Evolutionary conservation across 164 flowering plant genomes (phyloP).

Genomic region (Annona squamosa): DNA sequence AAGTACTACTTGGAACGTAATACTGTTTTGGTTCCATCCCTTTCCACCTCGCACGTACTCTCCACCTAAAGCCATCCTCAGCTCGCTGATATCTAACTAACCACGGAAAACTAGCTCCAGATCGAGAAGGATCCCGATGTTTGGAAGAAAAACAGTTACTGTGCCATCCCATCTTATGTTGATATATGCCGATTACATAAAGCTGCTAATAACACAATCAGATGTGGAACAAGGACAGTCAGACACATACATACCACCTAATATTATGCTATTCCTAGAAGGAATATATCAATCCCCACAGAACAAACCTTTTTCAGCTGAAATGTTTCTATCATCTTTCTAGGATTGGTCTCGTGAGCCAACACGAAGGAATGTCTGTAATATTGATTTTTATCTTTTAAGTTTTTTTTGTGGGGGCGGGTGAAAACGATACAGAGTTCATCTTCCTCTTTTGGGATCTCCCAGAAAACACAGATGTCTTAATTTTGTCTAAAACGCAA

Average conservation of each 20-base stretch:
- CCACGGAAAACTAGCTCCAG: background rate
- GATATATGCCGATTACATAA: background rate
- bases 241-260: constrained; percentile 46
- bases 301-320: constrained; percentile 29
- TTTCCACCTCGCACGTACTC: background rate
- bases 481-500: background rate
- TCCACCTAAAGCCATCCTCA: constrained; percentile 1
- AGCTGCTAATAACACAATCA: background rate
- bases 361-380: constrained; percentile 1
- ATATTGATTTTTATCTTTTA: background rate
- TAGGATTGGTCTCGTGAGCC: constrained; percentile 13
- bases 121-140: background rate
- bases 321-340: constrained; percentile 49
- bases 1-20: background rate
- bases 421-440: constrained; percentile 1
- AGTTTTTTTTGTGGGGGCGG: no score
- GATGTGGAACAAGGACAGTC: constrained; percentile 8
- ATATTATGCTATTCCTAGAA: constrained; percentile 20
- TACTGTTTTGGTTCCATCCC: background rate
- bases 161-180: background rate
- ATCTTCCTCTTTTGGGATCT: constrained; percentile 10
- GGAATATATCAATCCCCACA: constrained; percentile 2
- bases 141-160: background rate
- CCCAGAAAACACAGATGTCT: constrained; percentile 4
- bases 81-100: background rate